phyloP scores from a whole-genome alignment of 2,329 filamentous ascomycete species.

The Cladorrhinum sp. region DNA sequence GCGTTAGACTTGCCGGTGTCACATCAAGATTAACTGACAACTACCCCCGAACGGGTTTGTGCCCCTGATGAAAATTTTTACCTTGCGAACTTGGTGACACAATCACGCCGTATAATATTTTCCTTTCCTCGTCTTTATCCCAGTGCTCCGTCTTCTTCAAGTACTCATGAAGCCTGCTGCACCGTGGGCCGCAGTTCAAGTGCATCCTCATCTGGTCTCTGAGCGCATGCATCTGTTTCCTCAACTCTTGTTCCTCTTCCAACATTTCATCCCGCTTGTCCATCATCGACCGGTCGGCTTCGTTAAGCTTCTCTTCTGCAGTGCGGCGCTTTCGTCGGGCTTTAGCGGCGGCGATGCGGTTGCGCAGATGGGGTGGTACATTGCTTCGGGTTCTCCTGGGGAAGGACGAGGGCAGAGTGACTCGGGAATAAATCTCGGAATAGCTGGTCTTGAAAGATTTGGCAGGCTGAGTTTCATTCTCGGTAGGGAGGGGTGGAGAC shows the following conservation, averaged over 20 bases:
- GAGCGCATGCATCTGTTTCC: not conserved
- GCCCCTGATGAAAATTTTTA: too few species aligned
- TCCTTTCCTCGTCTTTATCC: not conserved
- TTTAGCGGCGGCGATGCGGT: not conserved
- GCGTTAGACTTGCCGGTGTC: too few species aligned
- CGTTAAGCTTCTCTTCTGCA: not conserved
- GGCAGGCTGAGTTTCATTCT: too few species aligned
- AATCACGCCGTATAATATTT: not conserved
- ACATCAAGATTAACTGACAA: too few species aligned
- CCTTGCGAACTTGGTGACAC: not conserved
- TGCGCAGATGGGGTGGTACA: not conserved
- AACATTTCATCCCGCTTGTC: not conserved
- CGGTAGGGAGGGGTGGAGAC: not conserved
- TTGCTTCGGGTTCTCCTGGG: not conserved
- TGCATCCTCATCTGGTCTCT: not conserved
- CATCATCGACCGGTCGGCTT: not conserved
- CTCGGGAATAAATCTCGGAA: not conserved
- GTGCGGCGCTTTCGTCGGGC: not conserved
- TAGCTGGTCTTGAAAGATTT: not conserved
- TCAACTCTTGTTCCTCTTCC: not conserved
- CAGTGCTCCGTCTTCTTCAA: not conserved
- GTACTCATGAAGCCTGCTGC: not conserved
- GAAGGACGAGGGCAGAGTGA: not conserved
- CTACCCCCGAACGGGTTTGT: too few species aligned
- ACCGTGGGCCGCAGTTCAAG: not conserved